Evolutionary conservation across 2,329 filamentous ascomycete species (phyloP).

Genomic region (Fusarium chaquense): DNA sequence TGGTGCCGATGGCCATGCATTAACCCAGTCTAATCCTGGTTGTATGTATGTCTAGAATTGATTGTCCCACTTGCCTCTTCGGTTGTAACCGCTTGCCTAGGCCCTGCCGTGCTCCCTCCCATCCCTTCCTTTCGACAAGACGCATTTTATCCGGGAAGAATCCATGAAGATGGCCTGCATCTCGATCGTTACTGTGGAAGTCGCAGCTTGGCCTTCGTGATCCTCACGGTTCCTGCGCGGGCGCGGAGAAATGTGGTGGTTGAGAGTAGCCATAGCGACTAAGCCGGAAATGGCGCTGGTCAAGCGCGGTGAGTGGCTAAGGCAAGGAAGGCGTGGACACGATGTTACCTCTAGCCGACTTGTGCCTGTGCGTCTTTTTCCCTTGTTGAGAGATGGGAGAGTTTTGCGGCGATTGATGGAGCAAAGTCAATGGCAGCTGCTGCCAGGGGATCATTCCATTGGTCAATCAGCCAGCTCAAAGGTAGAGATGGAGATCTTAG

Average conservation of each 20-base stretch:
- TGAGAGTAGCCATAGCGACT: constrained; percentile 40
- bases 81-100: constrained; percentile 26
- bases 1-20: constrained; percentile 27
- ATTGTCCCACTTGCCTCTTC: constrained; percentile 24
- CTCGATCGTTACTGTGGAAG: constrained; percentile 9
- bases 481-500: constrained; percentile 18
- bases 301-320: constrained; percentile 38
- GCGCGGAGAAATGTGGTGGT: constrained; percentile 38
- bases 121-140: constrained; percentile 2
- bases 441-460: constrained; percentile 15
- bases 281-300: constrained; percentile 39
- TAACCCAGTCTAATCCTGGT: constrained; percentile 8
- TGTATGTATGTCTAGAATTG: constrained; percentile 12
- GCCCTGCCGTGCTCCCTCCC: constrained; percentile 1
- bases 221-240: constrained; percentile 10
- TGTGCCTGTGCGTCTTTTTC: constrained; percentile 41
- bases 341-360: constrained; percentile 34
- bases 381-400: constrained; percentile 37
- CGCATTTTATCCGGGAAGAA: not conserved
- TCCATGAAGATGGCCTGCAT: not conserved
- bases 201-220: not conserved
- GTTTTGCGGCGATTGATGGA: constrained; percentile 23
- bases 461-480: constrained; percentile 9
- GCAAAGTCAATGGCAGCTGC: constrained; percentile 34
- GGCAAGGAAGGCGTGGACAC: constrained; percentile 33